These are phyloP conservation scores for Pythium brachiatum DNA, from an alignment of 352 stramenopile species.

Conservation along the genomic window DNA sequence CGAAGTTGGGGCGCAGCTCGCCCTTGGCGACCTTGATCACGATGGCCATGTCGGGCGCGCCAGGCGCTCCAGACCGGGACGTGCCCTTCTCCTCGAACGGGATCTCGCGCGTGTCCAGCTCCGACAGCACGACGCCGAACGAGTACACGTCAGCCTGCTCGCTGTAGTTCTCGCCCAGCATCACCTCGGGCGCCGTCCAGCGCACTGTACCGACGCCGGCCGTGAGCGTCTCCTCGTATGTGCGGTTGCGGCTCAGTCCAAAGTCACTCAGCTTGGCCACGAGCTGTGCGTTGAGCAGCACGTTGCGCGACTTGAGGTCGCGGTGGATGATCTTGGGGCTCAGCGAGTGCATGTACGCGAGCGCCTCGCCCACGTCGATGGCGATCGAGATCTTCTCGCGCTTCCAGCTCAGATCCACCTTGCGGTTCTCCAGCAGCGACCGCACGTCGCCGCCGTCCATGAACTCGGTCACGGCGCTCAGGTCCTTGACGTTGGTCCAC, in stretches of 20 bases:
- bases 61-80: constrained; percentile 30
- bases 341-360: constrained; percentile 84
- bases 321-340: constrained; percentile 77
- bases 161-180: constrained; percentile 86
- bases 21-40: constrained; percentile 79
- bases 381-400: constrained; percentile 85
- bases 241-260: constrained; percentile 75
- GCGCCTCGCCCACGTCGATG: constrained; percentile 75
- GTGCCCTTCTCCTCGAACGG: constrained; percentile 85
- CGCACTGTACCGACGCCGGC: constrained; percentile 80
- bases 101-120: constrained; percentile 86
- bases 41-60: constrained; percentile 75
- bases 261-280: constrained; percentile 87
- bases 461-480: constrained; percentile 81
- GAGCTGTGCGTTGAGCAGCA: constrained; percentile 68
- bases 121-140: constrained; percentile 84
- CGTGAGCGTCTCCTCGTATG: constrained; percentile 84
- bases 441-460: constrained; percentile 85
- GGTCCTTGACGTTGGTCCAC: constrained; percentile 76
- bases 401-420: constrained; percentile 79
- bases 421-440: constrained; percentile 76
- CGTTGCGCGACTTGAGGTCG: constrained; percentile 36
- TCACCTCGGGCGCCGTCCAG: constrained; percentile 86
- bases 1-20: constrained; percentile 77
- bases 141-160: constrained; percentile 88